Conservation (phyloP, 1,284 basidiomycete genomes). For the Ustilago cynodontis region DNA sequence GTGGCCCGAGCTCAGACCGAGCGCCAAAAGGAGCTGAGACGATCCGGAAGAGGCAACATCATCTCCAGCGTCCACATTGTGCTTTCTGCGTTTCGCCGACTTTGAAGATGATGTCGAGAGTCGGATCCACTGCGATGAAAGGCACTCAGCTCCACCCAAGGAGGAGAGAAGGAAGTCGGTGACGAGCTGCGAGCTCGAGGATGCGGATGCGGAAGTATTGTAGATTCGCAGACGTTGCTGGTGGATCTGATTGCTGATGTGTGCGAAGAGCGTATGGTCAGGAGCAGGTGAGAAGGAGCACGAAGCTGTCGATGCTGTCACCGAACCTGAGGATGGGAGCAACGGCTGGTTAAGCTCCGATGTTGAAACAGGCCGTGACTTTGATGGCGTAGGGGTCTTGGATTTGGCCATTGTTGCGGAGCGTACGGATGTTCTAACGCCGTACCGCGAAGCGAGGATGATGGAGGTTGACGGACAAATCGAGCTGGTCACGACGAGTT, state of each 20-base stretch:
- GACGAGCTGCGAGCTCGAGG: conserved; percentile 76
- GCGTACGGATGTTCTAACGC: not conserved
- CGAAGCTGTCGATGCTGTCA: conserved; percentile 44
- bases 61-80: conserved; percentile 28
- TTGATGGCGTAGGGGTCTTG: conserved; percentile 60
- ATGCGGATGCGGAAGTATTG: conserved; percentile 75
- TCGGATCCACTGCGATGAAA: conserved; percentile 47
- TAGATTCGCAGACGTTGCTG: conserved; percentile 80
- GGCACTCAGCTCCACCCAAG: conserved; percentile 42
- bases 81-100: conserved; percentile 56
- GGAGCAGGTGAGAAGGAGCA: conserved; percentile 75
- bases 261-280: conserved; percentile 76
- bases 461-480: not conserved
- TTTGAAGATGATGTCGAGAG: conserved; percentile 28
- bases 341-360: conserved; percentile 76
- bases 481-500: not conserved
- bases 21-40: conserved; percentile 56
- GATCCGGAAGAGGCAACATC: conserved; percentile 19
- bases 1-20: conserved; percentile 58
- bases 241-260: conserved; percentile 79
- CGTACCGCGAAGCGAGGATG: not conserved
- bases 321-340: conserved; percentile 72
- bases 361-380: conserved; percentile 70
- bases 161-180: conserved; percentile 71
- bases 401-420: conserved; percentile 52